Conservation (phyloP, 345 rosid species). For the Hypericum androsaemum region DNA sequence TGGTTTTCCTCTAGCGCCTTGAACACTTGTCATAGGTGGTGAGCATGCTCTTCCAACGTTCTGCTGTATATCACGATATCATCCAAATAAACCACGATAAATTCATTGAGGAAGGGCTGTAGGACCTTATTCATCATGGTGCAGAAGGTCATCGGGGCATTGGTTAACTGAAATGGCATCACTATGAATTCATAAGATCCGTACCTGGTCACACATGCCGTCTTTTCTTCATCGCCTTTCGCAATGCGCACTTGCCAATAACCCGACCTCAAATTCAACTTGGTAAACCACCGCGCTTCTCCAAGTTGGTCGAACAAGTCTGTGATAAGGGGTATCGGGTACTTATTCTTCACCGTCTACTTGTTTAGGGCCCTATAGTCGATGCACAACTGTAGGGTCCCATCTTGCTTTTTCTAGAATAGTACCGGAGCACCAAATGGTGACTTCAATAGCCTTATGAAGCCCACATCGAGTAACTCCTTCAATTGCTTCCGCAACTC, state of each 20-base stretch:
- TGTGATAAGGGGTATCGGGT: not conserved
- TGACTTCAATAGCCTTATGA: not conserved
- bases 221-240: not conserved
- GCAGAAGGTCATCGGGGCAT: not conserved
- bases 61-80: not conserved
- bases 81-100: no score
- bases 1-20: no score
- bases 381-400: not conserved
- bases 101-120: not conserved
- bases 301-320: not conserved
- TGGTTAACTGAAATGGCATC: not conserved
- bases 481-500: not conserved
- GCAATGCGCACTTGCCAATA: not conserved
- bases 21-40: not conserved
- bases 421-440: not conserved
- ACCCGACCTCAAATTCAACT: not conserved
- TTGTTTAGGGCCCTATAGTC: not conserved
- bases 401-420: not conserved
- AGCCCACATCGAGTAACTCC: not conserved
- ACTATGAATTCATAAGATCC: not conserved
- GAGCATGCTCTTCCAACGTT: slow-evolving; percentile 2
- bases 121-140: no score
- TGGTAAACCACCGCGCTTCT: not conserved
- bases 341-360: not conserved
- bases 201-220: not conserved